phyloP scores from a whole-genome alignment of 148 eudicot genomes.

The Fagopyrum tataricum region DNA sequence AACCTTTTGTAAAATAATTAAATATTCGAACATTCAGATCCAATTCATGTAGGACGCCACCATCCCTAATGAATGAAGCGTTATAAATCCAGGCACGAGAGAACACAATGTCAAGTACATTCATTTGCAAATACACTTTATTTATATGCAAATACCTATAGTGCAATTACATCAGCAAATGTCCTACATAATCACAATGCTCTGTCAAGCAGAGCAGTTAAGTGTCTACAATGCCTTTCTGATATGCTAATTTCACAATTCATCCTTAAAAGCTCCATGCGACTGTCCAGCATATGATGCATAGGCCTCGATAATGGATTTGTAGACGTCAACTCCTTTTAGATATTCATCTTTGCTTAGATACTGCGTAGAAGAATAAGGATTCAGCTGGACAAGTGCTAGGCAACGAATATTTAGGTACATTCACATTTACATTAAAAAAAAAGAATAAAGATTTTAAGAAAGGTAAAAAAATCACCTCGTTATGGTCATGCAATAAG shows the following conservation, averaged over 20 bases:
- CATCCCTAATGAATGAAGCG: too few species aligned
- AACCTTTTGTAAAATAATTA: too few species aligned
- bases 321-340: conserved; percentile 57
- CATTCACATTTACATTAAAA: not conserved
- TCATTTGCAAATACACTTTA: not conserved
- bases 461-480: conserved; percentile 33
- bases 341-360: conserved; percentile 58
- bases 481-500: conserved; percentile 92
- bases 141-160: not conserved
- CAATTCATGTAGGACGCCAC: too few species aligned
- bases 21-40: too few species aligned
- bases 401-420: not conserved
- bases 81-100: too few species aligned
- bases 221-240: not conserved
- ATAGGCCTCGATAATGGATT: conserved; percentile 56
- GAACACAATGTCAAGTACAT: too few species aligned
- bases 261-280: conserved; percentile 41
- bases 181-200: not conserved
- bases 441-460: not conserved
- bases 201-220: not conserved
- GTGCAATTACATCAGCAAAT: not conserved
- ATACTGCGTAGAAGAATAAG: conserved; percentile 37
- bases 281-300: conserved; percentile 40
- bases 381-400: not conserved
- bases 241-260: conserved; percentile 30